These are phyloP conservation scores for Epichloe sylvatica DNA, from an alignment of 2,329 filamentous ascomycete genomes.

Conservation along the genomic window DNA sequence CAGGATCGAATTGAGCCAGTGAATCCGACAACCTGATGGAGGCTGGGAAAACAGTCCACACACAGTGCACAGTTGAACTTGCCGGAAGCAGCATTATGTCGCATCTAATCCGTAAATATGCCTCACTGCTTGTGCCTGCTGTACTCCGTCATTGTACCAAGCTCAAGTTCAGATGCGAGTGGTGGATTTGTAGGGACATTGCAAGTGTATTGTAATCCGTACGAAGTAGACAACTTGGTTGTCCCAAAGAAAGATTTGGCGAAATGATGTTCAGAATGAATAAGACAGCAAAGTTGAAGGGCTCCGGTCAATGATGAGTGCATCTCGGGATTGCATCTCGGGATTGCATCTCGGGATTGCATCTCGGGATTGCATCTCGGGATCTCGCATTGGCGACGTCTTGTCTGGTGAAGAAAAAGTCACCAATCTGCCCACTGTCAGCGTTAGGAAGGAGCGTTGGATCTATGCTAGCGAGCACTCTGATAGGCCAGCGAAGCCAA, in stretches of 20 bases:
- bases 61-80: not conserved
- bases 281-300: not conserved
- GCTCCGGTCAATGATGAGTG: not conserved
- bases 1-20: not conserved
- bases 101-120: conserved; percentile 2
- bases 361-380: not conserved
- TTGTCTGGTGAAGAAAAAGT: not conserved
- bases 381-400: not conserved
- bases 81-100: not conserved
- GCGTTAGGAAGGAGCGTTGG: not conserved
- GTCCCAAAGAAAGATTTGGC: not conserved
- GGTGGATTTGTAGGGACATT: no score
- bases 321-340: not conserved
- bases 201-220: no score
- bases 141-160: not conserved
- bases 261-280: not conserved
- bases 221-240: not conserved
- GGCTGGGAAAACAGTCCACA: not conserved
- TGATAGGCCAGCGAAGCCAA: no score
- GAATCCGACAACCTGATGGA: not conserved
- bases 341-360: not conserved
- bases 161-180: no score
- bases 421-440: not conserved
- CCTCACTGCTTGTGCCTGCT: conserved; percentile 1
- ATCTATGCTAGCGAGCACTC: no score